Evolutionary conservation across 2,329 filamentous ascomycete genomes (phyloP).

Genomic region (Volutella citrinella): DNA sequence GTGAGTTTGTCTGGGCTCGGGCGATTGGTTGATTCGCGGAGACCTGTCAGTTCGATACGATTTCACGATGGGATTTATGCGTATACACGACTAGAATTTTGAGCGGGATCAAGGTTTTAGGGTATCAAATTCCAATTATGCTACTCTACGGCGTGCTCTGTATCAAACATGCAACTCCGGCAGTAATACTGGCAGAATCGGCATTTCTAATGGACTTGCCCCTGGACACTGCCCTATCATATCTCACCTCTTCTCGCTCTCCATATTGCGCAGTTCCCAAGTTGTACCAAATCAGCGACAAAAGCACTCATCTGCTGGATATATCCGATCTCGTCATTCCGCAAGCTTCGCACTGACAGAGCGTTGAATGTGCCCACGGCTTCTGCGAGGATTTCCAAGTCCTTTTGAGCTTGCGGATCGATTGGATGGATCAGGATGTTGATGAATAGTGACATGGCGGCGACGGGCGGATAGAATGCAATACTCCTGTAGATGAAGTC

Average conservation of each 20-base stretch:
- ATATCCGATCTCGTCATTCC: constrained; percentile 34
- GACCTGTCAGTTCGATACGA: too few relatives aligned
- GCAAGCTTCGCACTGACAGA: constrained; percentile 24
- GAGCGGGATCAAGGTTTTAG: too few relatives aligned
- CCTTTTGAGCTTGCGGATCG: constrained; percentile 37
- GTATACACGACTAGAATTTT: too few relatives aligned
- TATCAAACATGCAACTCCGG: too few relatives aligned
- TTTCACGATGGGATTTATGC: too few relatives aligned
- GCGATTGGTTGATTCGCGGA: too few relatives aligned
- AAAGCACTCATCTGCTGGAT: constrained; percentile 40
- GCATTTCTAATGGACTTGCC: too few relatives aligned
- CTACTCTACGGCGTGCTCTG: too few relatives aligned
- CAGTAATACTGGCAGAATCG: too few relatives aligned
- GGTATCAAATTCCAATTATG: too few relatives aligned
- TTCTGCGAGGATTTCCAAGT: constrained; percentile 43
- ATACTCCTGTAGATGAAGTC: constrained; percentile 37
- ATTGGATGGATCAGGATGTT: constrained; percentile 48
- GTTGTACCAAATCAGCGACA: constrained; percentile 37
- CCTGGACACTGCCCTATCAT: too few relatives aligned
- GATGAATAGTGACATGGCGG: constrained; percentile 51
- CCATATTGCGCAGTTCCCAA: constrained; percentile 41
- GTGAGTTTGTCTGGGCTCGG: constrained; percentile 18
- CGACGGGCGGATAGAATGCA: constrained; percentile 53
- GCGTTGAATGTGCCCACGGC: constrained; percentile 40
- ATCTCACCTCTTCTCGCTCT: constrained; percentile 14